Evolutionary conservation across 805 yeast species (phyloP).

Genomic region (Nakazawaea populi): DNA sequence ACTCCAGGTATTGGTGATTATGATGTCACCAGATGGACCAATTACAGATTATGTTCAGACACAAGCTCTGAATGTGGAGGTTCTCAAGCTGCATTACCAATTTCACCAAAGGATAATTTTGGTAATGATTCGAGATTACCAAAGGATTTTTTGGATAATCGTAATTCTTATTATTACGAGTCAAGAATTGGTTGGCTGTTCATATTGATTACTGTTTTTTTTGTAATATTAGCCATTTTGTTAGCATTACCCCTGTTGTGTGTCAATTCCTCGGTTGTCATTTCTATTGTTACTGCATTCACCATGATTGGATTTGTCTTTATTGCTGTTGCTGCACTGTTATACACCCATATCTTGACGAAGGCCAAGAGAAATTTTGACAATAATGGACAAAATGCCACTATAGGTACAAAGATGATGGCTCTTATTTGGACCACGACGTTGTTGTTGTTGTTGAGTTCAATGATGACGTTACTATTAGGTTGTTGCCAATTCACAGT

Average conservation of each 20-base stretch:
- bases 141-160: slow-evolving; percentile 41
- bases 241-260: slow-evolving; percentile 1
- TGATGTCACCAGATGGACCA: slow-evolving; percentile 66
- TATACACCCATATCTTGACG: slow-evolving; percentile 4
- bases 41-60: slow-evolving; percentile 58
- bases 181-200: slow-evolving; percentile 64
- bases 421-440: slow-evolving; percentile 10
- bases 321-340: slow-evolving; percentile 7
- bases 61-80: slow-evolving; percentile 43
- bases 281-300: background rate
- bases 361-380: slow-evolving; percentile 1
- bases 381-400: background rate
- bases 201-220: slow-evolving; percentile 48
- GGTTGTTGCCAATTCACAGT: slow-evolving; percentile 8
- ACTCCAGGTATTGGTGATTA: slow-evolving; percentile 51
- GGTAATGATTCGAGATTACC: slow-evolving; percentile 48
- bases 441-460: slow-evolving; percentile 2
- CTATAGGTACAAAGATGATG: slow-evolving; percentile 10
- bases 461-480: background rate
- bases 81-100: slow-evolving; percentile 71
- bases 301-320: slow-evolving; percentile 2
- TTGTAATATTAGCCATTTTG: slow-evolving; percentile 2
- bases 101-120: slow-evolving; percentile 78
- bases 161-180: slow-evolving; percentile 56
- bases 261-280: background rate